Evolutionary conservation across 2,329 filamentous ascomycete genomes (phyloP).

Genomic region (Xylariaceae sp.): DNA sequence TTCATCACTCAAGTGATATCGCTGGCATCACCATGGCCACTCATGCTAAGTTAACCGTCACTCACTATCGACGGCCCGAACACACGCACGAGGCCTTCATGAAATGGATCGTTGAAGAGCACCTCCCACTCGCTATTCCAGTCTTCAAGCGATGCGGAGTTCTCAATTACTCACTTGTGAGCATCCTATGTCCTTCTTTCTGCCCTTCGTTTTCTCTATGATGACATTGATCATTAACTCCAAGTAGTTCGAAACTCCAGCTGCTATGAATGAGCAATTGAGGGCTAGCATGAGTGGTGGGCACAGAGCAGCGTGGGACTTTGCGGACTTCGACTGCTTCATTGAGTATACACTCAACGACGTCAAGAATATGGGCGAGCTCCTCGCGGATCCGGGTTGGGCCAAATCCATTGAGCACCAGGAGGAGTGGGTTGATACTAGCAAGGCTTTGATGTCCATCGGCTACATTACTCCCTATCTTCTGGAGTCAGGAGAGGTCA

Average conservation of each 20-base stretch:
- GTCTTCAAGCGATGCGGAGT: constrained; percentile 24
- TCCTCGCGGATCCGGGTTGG: constrained; percentile 4
- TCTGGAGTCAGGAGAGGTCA: not conserved
- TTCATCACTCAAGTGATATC: no score
- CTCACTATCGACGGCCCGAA: constrained; percentile 21
- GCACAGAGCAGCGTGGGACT: constrained; percentile 7
- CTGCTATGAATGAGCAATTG: constrained; percentile 13
- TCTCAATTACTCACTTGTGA: constrained; percentile 16
- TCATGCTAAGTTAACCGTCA: constrained; percentile 14
- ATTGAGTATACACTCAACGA: constrained; percentile 24
- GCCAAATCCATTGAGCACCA: not conserved
- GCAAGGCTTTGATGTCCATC: not conserved
- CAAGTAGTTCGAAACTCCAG: constrained; percentile 20
- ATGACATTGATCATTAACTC: no score
- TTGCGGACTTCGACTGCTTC: constrained; percentile 25
- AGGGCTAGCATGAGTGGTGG: constrained; percentile 12
- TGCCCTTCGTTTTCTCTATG: not conserved
- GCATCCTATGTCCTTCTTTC: not conserved
- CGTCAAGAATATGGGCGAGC: constrained; percentile 12
- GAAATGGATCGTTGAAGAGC: constrained; percentile 25
- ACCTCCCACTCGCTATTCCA: constrained; percentile 22
- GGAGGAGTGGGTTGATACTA: not conserved
- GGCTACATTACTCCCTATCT: not conserved
- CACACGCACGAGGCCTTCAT: constrained; percentile 28
- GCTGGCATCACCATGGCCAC: constrained; percentile 6